Conservation (phyloP, 139 green algal genomes). For the Parachlorella kessleri region DNA sequence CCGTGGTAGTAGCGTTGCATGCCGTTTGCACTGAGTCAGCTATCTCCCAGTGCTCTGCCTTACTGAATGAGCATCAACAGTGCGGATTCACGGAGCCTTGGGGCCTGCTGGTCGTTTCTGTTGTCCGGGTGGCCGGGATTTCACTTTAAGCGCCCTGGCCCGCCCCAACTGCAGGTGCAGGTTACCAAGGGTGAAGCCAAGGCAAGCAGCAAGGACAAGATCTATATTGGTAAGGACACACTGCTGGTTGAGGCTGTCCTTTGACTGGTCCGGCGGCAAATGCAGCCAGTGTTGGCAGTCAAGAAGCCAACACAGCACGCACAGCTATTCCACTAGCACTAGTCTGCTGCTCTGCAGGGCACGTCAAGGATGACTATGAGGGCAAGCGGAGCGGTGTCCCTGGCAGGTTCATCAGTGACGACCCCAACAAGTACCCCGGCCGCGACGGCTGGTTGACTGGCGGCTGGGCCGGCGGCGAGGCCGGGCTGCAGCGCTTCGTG, state of each 20-base stretch:
- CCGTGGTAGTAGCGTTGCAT: neutral
- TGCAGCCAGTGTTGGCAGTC: constrained; percentile 6
- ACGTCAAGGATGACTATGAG: constrained; percentile 43
- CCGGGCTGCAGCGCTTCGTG: constrained; percentile 75
- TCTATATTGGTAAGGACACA: constrained; percentile 37
- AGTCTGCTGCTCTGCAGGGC: too few relatives aligned
- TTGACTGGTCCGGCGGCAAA: too few relatives aligned
- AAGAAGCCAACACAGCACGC: too few relatives aligned
- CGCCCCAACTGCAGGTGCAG: neutral
- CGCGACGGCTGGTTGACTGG: constrained; percentile 38
- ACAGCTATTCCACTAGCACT: too few relatives aligned
- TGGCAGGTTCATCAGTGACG: constrained; percentile 35
- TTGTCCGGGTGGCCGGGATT: too few relatives aligned
- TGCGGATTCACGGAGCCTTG: too few relatives aligned
- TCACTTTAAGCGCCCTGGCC: too few relatives aligned
- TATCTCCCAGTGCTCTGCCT: neutral
- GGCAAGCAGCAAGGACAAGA: constrained; percentile 12
- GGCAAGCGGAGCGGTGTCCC: constrained; percentile 21
- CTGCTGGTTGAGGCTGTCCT: too few relatives aligned
- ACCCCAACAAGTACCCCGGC: constrained; percentile 39
- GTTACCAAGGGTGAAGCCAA: neutral
- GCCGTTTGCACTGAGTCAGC: neutral
- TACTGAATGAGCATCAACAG: too few relatives aligned
- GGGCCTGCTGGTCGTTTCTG: too few relatives aligned
- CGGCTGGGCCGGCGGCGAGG: constrained; percentile 89